A percentile compares a stretch with the other conserved stretches of the same genome.
Conservation (phyloP, 495 filamentous ascomycete genomes). For the Parathielavia appendiculata region DNA sequence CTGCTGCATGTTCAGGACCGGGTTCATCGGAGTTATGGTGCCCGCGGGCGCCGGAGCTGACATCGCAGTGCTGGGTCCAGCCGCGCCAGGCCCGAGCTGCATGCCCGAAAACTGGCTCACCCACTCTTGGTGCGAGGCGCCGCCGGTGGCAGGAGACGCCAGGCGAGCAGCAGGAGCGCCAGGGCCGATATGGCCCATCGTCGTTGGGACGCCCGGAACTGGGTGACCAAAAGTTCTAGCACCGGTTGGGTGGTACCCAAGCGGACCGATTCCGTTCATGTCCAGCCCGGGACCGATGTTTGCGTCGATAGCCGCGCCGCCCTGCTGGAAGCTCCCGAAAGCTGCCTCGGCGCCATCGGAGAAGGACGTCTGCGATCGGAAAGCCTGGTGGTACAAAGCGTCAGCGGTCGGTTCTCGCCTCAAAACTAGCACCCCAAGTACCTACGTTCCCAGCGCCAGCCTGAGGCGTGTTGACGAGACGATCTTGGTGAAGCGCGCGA, state of each 20-base stretch:
- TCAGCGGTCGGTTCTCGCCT: not conserved
- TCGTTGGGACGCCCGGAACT: slow-evolving; percentile 6
- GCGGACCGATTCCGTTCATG: slow-evolving; percentile 11
- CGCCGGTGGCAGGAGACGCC: slow-evolving; percentile 15
- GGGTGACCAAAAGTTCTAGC: slow-evolving; percentile 6
- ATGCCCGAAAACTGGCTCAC: slow-evolving; percentile 28
- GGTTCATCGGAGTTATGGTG: slow-evolving; percentile 10
- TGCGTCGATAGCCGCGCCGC: slow-evolving; percentile 10
- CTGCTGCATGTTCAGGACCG: slow-evolving; percentile 10
- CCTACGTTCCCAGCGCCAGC: slow-evolving; percentile 20
- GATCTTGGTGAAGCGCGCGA: slow-evolving; percentile 80
- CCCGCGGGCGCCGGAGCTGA: not conserved
- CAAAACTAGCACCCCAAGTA: not conserved
- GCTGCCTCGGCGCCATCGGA: slow-evolving; percentile 16
- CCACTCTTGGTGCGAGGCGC: slow-evolving; percentile 22
- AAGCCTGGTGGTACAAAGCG: slow-evolving; percentile 21
- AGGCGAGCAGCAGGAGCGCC: slow-evolving; percentile 13
- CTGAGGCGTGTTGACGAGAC: slow-evolving; percentile 32
- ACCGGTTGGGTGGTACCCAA: not conserved
- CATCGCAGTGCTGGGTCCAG: slow-evolving; percentile 10
- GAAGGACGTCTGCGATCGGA: slow-evolving; percentile 25
- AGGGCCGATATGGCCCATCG: not conserved
- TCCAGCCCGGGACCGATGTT: slow-evolving; percentile 10
- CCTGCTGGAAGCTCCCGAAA: slow-evolving; percentile 27
- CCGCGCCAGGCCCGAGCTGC: slow-evolving; percentile 19